Percentiles rank a stretch among this genome's conserved stretches.
These are phyloP conservation scores for Chalciporus piperatoides DNA, from an alignment of 1,284 basidiomycete genomes.

Conservation along the genomic window DNA sequence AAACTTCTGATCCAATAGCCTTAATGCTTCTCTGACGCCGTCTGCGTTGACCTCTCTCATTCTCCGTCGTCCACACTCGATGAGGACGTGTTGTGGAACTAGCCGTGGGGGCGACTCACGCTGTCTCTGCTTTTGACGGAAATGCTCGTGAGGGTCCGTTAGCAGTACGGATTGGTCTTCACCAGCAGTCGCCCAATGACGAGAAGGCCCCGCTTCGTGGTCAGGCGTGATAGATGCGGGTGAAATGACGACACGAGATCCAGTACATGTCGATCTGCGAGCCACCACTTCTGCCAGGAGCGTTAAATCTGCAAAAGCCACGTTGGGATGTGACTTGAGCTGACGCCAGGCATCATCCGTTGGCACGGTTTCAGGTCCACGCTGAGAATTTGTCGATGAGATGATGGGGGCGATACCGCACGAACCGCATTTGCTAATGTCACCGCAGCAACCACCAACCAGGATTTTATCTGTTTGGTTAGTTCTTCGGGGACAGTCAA, in stretches of 20 bases:
- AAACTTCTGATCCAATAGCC: constrained; percentile 73
- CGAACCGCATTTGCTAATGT: constrained; percentile 29
- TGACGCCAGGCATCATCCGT: constrained; percentile 84
- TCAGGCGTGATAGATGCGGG: constrained; percentile 52
- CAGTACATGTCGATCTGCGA: constrained; percentile 73
- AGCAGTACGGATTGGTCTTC: constrained; percentile 40
- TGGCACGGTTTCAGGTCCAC: constrained; percentile 58
- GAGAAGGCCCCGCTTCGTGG: constrained; percentile 26
- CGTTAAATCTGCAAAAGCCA: constrained; percentile 75
- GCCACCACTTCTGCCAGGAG: constrained; percentile 87
- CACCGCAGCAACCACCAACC: constrained; percentile 33
- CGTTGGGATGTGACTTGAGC: constrained; percentile 86
- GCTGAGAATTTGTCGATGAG: constrained; percentile 23
- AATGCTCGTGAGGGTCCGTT: constrained; percentile 53
- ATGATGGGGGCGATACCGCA: constrained; percentile 34
- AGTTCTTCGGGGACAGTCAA: constrained; percentile 45
- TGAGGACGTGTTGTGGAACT: constrained; percentile 56
- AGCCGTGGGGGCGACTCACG: constrained; percentile 47
- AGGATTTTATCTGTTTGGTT: constrained; percentile 25
- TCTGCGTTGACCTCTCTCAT: constrained; percentile 73
- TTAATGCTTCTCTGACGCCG: constrained; percentile 75
- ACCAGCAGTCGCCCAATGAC: constrained; percentile 10
- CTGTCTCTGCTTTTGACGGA: constrained; percentile 43
- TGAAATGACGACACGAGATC: constrained; percentile 65
- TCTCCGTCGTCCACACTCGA: constrained; percentile 57